phyloP scores from a whole-genome alignment of 2,329 filamentous ascomycete species.

The Grosmannia penicillata region DNA sequence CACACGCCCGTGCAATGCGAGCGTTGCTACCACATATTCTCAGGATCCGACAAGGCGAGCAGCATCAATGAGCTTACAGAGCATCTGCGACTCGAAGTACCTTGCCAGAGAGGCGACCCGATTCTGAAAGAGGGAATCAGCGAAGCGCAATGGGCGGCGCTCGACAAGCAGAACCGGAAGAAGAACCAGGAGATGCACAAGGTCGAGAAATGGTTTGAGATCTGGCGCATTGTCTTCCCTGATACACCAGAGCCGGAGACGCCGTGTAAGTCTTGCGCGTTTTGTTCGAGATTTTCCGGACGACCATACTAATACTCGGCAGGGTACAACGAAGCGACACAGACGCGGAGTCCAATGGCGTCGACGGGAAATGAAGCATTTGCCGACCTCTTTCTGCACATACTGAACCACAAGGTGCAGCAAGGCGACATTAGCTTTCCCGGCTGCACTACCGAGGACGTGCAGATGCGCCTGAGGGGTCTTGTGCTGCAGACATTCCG shows the following conservation, averaged over 20 bases:
- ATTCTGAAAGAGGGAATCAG: conserved; percentile 14
- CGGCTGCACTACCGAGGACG: conserved; percentile 4
- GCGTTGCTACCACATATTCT: conserved; percentile 14
- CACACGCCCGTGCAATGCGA: conserved; percentile 15
- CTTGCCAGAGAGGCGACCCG: conserved; percentile 11
- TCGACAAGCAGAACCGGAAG: conserved; percentile 14
- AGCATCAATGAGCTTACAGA: conserved; percentile 10
- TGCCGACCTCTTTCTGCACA: conserved; percentile 12
- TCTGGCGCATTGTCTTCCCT: conserved; percentile 15
- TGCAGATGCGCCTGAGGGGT: conserved; percentile 9
- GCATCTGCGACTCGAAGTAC: conserved; percentile 10
- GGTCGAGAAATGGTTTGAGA: conserved; percentile 16
- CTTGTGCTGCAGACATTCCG: conserved; percentile 12
- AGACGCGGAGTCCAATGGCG: conserved; percentile 2
- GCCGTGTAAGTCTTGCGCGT: conserved; percentile 11
- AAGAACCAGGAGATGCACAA: conserved; percentile 15
- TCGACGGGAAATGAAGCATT: conserved; percentile 12
- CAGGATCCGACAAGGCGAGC: conserved; percentile 5
- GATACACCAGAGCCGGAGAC: conserved; percentile 9
- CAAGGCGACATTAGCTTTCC: conserved; percentile 12
- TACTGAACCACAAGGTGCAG: conserved; percentile 13
- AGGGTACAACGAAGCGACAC: conserved; percentile 11
- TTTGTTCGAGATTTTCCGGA: not conserved
- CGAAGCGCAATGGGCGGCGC: conserved; percentile 13
- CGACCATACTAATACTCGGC: not conserved